A percentile compares a stretch with the other conserved stretches of the same genome.
phyloP scores from a whole-genome alignment of 1,284 basidiomycete genomes.

The Coniferiporia sulphurascens region DNA sequence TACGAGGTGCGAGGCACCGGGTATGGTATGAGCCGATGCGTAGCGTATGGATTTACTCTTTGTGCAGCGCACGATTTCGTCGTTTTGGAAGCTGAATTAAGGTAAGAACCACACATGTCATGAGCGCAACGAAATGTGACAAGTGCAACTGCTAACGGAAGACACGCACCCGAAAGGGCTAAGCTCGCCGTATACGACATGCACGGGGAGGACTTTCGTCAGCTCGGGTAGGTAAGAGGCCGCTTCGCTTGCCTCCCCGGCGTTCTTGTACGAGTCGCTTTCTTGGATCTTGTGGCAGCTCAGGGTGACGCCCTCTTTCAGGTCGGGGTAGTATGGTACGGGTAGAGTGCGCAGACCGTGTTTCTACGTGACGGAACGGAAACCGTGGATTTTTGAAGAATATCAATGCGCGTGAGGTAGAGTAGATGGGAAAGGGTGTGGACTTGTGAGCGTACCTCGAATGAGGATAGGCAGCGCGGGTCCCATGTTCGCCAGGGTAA shows the following conservation, averaged over 20 bases:
- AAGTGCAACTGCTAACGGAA: background rate
- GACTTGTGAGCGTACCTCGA: background rate
- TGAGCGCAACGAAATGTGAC: background rate
- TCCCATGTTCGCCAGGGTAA: background rate
- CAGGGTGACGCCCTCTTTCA: background rate
- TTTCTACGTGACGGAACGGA: background rate
- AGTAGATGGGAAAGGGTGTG: too few species aligned
- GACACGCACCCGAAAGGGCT: slow-evolving; percentile 2
- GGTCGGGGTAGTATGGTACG: background rate
- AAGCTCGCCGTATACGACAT: background rate
- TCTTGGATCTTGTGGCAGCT: slow-evolving; percentile 2
- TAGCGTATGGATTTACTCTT: slow-evolving; percentile 32
- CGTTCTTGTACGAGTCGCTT: background rate
- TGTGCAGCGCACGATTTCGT: slow-evolving; percentile 36
- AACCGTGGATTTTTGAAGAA: too few species aligned
- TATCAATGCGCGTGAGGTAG: too few species aligned
- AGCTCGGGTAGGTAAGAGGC: background rate
- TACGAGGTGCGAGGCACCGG: slow-evolving; percentile 30
- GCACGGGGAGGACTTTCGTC: background rate
- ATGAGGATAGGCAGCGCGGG: background rate
- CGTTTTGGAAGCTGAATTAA: slow-evolving; percentile 32
- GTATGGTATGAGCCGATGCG: slow-evolving; percentile 30
- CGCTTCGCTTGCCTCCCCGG: background rate
- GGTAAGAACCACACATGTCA: too few species aligned
- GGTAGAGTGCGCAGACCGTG: background rate